These are phyloP conservation scores for Amylocarpus encephaloides DNA, from an alignment of 2,329 filamentous ascomycete genomes.

Conservation along the genomic window DNA sequence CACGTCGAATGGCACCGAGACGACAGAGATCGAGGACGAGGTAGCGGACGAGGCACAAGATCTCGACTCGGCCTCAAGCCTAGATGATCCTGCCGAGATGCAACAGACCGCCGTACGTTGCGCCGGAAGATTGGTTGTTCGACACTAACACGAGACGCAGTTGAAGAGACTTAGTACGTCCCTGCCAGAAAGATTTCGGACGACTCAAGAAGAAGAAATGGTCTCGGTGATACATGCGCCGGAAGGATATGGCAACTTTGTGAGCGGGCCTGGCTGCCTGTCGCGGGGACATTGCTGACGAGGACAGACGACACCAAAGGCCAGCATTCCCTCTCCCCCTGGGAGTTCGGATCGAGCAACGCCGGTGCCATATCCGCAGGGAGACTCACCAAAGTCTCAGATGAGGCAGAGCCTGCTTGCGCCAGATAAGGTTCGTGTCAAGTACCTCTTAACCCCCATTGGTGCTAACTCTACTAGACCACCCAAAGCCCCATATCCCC, in stretches of 20 bases:
- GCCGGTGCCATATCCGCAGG: constrained; percentile 28
- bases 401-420: constrained; percentile 19
- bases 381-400: constrained; percentile 7
- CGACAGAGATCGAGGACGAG: constrained; percentile 80
- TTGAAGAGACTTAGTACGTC: constrained; percentile 40
- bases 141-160: constrained; percentile 19
- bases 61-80: constrained; percentile 34
- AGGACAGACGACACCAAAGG: constrained; percentile 14
- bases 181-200: constrained; percentile 50
- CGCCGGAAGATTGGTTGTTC: constrained; percentile 4
- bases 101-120: constrained; percentile 23
- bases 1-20: constrained; percentile 77
- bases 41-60: constrained; percentile 50
- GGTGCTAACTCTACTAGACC: constrained; percentile 11
- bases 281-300: constrained; percentile 11
- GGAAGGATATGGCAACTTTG: constrained; percentile 74
- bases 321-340: constrained; percentile 15
- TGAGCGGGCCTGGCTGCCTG: constrained; percentile 36
- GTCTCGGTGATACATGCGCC: constrained; percentile 90
- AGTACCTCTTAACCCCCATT: background rate
- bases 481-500: constrained; percentile 37
- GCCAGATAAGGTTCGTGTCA: constrained; percentile 26
- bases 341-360: constrained; percentile 25
- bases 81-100: constrained; percentile 25
- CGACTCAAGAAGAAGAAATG: constrained; percentile 64